Base-by-base conservation (phyloP, 1,284 basidiomycete species). In the Trichosporon ovoides region DNA sequence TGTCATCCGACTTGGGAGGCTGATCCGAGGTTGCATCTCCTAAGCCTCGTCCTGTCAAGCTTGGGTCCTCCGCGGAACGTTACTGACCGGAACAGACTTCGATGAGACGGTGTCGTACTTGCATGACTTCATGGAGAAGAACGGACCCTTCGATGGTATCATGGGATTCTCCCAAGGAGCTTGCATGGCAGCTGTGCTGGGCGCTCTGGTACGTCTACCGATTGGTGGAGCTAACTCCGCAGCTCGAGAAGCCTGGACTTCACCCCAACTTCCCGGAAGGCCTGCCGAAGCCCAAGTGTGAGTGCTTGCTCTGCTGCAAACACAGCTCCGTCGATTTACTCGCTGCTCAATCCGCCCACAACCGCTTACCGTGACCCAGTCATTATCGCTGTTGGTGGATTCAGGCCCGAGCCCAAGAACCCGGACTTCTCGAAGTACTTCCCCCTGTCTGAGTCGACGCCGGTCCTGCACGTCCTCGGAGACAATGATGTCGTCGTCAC, bases 111-210 rank as follows among this genome's bases (percentile, higher is more conserved):
- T 81, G 5, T 60, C 60, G 11, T 79, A 78, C 66, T 57, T 81
- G 57, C 82, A 66, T 66, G 77, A 78, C 22, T 74, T 76, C 33
- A 60, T 80, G 58, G 65, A 73, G 43, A 70, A 74, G 56, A 70
- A 79, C 38, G 72, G 68, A 5, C 78, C 77, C 0, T 82, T 81
- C 49, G 77, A 81, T 56, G 91, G 89, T 28, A 82, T 93, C 16
- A 84, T 93, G 71, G 89, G 89, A 9, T 91, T 91, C 75, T 88
- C 87, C 57, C 89, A 93, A 78, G 90, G 90, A 31, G 90, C 87
- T 14, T 85, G 84, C 13, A 84, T 92, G 79, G 90, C 89, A 24
- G 85, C 84, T 7, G 69, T 91, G 24, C 77, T 92, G 33, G 77
- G 86, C 43, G 87, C 88, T 38, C 71, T 91, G 71, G 89, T 90